Evolutionary conservation across 805 yeast genomes (phyloP), one percentile per base, ranked within the genome.

Genomic region (Candida ortonii): DNA sequence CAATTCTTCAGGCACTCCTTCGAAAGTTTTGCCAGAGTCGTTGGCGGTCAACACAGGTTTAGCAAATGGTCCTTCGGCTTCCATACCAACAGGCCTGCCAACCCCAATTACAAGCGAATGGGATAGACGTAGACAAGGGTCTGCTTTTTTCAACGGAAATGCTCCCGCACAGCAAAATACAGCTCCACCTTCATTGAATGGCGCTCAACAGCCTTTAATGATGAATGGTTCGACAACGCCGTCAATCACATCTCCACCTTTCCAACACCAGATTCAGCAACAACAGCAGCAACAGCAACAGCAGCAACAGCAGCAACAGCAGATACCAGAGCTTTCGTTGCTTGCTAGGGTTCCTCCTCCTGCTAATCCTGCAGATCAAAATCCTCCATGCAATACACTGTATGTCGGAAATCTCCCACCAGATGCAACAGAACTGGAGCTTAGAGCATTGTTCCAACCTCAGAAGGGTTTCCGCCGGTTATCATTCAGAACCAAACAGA

Each of bases 341-440:
- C 62, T 84, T 30, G 88, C 90, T 0, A 65, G 87, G 45, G 88
- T 84, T 19, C 94, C 93, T 10, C 88, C 90, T 4, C 95, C 94
- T 6, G 96, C 96, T 1, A 90, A 90, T 53, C 98, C 98, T 6
- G 97, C 98, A 2, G 98, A 93, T 61, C 98, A 93, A 63, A 93
- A 93, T 56, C 97, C 98, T 3, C 98, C 98, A 6, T 93, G 98
- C 65, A 93, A 93, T 59, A 93, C 98, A 0, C 67, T 93, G 37
- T 93, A 93, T 53, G 98, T 93, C 30, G 98, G 98, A 13, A 93
- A 93, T 59, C 70, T 93, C 52, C 97, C 98, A 3, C 96, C 96
- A 12, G 96, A 93, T 66, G 95, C 97, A 2, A 82, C 94, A 3
- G 98, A 93, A 57, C 83, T 82, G 37, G 98, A 93, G 59, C 73